These are phyloP conservation scores for Cercospora sp. DNA, from an alignment of 2,329 filamentous ascomycete species.

Conservation along the genomic window DNA sequence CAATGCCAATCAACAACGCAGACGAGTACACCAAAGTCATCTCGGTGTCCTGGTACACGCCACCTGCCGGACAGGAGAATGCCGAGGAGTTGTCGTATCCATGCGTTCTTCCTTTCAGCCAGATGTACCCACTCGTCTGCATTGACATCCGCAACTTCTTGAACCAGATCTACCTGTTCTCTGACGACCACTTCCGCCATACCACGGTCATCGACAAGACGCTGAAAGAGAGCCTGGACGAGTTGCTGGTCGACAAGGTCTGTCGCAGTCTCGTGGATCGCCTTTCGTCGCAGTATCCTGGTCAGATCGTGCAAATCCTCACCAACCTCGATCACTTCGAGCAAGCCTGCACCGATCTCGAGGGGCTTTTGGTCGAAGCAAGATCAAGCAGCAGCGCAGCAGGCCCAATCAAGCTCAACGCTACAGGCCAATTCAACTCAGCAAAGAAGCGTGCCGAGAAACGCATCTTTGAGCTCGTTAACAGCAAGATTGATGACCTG, in stretches of 20 bases:
- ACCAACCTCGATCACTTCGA: constrained; percentile 98
- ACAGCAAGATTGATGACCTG: constrained; percentile 96
- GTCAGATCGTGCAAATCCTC: constrained; percentile 96
- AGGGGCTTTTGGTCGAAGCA: constrained; percentile 80
- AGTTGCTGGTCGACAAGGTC: constrained; percentile 89
- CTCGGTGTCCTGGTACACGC: constrained; percentile 93
- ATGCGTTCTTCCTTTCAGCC: constrained; percentile 93
- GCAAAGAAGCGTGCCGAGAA: constrained; percentile 97
- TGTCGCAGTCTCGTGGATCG: constrained; percentile 87
- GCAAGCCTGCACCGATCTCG: constrained; percentile 84
- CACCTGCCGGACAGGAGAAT: constrained; percentile 64
- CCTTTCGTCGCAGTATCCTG: constrained; percentile 87
- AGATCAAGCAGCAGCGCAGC: constrained; percentile 79
- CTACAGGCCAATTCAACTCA: constrained; percentile 80
- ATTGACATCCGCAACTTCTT: constrained; percentile 97
- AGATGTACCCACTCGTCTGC: constrained; percentile 98
- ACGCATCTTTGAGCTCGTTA: constrained; percentile 96
- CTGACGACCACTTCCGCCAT: constrained; percentile 92
- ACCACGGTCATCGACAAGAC: constrained; percentile 88
- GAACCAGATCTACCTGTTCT: constrained; percentile 98
- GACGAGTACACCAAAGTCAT: constrained; percentile 96
- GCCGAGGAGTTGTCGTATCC: constrained; percentile 77
- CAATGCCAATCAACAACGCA: constrained; percentile 87
- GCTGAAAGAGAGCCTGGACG: constrained; percentile 82
- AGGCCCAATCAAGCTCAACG: constrained; percentile 74